Percentiles rank a stretch among this genome's conserved stretches.
Evolutionary conservation across 2,329 filamentous ascomycete genomes (phyloP).

Genomic region (Colletotrichum ledebouriae): DNA sequence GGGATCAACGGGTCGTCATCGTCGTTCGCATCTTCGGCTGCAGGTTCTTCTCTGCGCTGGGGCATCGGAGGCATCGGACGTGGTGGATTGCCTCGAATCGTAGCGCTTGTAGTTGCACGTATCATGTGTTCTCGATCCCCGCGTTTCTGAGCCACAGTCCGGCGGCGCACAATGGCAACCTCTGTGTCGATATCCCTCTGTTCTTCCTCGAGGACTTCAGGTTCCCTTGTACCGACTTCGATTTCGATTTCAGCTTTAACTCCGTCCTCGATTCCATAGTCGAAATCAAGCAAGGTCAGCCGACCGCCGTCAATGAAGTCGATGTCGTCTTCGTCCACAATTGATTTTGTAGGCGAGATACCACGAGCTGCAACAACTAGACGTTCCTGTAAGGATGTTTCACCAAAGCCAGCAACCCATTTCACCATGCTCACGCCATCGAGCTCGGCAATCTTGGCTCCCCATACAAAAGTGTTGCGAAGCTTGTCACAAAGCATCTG

Average conservation of each 20-base stretch:
- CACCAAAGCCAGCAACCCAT: slow-evolving; percentile 74
- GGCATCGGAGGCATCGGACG: slow-evolving; percentile 51
- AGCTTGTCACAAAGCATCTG: slow-evolving; percentile 76
- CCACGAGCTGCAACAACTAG: slow-evolving; percentile 81
- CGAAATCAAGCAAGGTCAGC: slow-evolving; percentile 80
- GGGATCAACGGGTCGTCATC: slow-evolving; percentile 68
- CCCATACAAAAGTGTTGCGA: slow-evolving; percentile 78
- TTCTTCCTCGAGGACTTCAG: slow-evolving; percentile 80
- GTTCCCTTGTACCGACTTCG: slow-evolving; percentile 78
- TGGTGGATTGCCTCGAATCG: slow-evolving; percentile 43
- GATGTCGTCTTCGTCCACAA: slow-evolving; percentile 77
- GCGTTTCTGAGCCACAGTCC: slow-evolving; percentile 76
- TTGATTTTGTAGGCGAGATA: slow-evolving; percentile 68
- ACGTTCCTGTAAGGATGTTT: slow-evolving; percentile 64
- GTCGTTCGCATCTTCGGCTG: slow-evolving; percentile 40
- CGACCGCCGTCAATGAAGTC: slow-evolving; percentile 85
- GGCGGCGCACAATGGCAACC: slow-evolving; percentile 81
- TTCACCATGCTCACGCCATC: slow-evolving; percentile 76
- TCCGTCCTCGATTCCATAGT: slow-evolving; percentile 71
- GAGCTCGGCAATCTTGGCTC: slow-evolving; percentile 74
- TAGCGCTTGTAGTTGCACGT: slow-evolving; percentile 61
- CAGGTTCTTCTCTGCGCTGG: slow-evolving; percentile 46
- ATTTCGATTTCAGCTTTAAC: slow-evolving; percentile 72
- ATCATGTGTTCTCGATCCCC: slow-evolving; percentile 62
- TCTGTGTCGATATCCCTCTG: slow-evolving; percentile 81